These are phyloP conservation scores for Vanrija sp. DNA, from an alignment of 1,284 basidiomycete species.

Conservation along the genomic window DNA sequence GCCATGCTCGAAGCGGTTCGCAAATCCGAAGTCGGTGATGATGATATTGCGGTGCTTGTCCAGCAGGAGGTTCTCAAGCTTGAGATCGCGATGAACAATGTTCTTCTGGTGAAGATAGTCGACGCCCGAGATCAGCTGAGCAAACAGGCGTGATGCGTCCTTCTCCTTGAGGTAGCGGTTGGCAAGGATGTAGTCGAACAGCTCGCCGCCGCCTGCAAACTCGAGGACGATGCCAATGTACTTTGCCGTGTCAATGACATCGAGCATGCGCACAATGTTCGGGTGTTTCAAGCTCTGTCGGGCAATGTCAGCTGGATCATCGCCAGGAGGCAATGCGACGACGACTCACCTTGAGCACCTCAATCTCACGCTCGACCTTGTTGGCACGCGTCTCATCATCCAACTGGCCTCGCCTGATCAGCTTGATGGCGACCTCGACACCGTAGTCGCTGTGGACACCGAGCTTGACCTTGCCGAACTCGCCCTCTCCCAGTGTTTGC, in stretches of 20 bases:
- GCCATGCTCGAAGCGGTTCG: constrained; percentile 90
- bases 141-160: constrained; percentile 93
- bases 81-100: constrained; percentile 98
- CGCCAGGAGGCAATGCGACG: neutral
- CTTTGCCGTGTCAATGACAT: constrained; percentile 99
- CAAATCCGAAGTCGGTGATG: constrained; percentile 99
- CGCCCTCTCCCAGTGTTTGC: constrained; percentile 94
- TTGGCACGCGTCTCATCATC: constrained; percentile 81
- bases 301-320: constrained; percentile 10
- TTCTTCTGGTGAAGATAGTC: constrained; percentile 99
- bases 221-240: constrained; percentile 99
- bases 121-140: constrained; percentile 96
- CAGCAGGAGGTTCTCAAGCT: constrained; percentile 95
- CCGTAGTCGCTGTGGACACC: constrained; percentile 92
- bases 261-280: constrained; percentile 96
- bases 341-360: constrained; percentile 73
- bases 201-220: constrained; percentile 95
- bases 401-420: constrained; percentile 89
- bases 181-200: constrained; percentile 98
- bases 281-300: constrained; percentile 85
- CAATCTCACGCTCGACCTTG: constrained; percentile 97
- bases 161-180: constrained; percentile 94
- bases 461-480: constrained; percentile 99
- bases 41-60: constrained; percentile 98
- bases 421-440: constrained; percentile 98